A percentile compares a stretch with the other conserved stretches of the same genome.
phyloP scores from a whole-genome alignment of 495 filamentous ascomycete species.

The Schizothecium vesticola region DNA sequence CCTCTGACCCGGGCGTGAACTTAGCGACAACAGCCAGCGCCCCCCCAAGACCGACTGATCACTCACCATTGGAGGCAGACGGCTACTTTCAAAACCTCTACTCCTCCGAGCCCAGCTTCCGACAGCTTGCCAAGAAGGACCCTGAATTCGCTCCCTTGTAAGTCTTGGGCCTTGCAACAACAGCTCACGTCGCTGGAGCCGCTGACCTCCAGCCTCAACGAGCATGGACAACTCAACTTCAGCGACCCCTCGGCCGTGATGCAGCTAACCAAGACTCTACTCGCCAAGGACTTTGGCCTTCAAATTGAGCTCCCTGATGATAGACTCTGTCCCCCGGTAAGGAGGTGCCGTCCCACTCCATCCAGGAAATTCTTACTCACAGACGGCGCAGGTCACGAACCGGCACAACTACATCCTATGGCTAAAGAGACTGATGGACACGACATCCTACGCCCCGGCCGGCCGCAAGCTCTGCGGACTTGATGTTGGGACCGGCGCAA shows the following conservation, averaged over 20 bases:
- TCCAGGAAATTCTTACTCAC: not conserved
- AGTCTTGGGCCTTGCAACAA: not conserved
- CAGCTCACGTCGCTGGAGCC: not conserved
- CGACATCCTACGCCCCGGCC: conserved; percentile 53
- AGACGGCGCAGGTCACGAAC: conserved; percentile 56
- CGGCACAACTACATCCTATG: conserved; percentile 87
- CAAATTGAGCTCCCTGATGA: conserved; percentile 64
- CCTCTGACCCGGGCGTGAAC: not conserved
- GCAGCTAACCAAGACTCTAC: conserved; percentile 74
- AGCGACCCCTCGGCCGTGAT: conserved; percentile 69
- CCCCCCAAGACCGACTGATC: not conserved
- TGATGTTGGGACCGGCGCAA: conserved; percentile 89
- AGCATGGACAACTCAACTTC: conserved; percentile 72
- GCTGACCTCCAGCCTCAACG: conserved; percentile 41
- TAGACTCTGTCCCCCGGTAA: conserved; percentile 84
- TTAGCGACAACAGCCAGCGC: not conserved
- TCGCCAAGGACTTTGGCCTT: conserved; percentile 71
- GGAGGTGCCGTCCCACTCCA: conserved; percentile 12
- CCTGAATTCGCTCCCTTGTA: conserved; percentile 27
- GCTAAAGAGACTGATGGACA: conserved; percentile 81
- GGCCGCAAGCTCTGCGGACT: conserved; percentile 60
- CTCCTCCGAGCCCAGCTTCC: conserved; percentile 30
- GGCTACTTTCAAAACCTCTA: conserved; percentile 36
- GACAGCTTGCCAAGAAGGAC: conserved; percentile 29
- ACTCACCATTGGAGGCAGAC: conserved; percentile 17